These are phyloP conservation scores for Sindora glabra DNA, from an alignment of 306 rosid genomes.

Conservation along the genomic window DNA sequence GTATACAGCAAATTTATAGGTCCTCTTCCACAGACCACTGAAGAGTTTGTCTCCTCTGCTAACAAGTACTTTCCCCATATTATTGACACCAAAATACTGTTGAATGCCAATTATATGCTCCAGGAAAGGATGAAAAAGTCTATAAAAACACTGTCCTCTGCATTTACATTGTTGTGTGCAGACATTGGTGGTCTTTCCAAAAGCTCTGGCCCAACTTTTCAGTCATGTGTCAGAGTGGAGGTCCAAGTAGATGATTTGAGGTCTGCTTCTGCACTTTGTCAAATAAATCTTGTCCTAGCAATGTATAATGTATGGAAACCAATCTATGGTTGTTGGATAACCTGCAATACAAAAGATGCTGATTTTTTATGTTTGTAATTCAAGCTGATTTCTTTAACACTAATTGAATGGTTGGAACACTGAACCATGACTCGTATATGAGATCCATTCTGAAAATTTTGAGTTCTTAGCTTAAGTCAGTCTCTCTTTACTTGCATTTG, in stretches of 20 bases:
- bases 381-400: neutral
- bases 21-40: slow-evolving; percentile 70
- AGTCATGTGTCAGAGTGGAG: slow-evolving; percentile 50
- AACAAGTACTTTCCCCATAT: slow-evolving; percentile 64
- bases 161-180: slow-evolving; percentile 73
- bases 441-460: slow-evolving; percentile 10
- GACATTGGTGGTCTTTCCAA: slow-evolving; percentile 52
- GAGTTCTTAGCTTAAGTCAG: neutral
- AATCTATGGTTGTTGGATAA: neutral
- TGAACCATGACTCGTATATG: neutral
- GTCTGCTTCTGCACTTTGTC: slow-evolving; percentile 33
- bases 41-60: slow-evolving; percentile 68
- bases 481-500: neutral
- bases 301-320: neutral
- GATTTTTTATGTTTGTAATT: neutral
- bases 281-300: neutral
- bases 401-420: neutral
- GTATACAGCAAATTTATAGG: slow-evolving; percentile 74
- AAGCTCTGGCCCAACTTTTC: slow-evolving; percentile 25
- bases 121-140: slow-evolving; percentile 63
- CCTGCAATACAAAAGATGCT: neutral
- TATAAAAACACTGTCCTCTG: slow-evolving; percentile 61
- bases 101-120: slow-evolving; percentile 46
- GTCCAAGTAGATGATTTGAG: slow-evolving; percentile 79
- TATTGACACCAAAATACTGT: slow-evolving; percentile 77